These are phyloP conservation scores for Coccomyxa sp. DNA, from an alignment of 139 green algal species.

Conservation along the genomic window DNA sequence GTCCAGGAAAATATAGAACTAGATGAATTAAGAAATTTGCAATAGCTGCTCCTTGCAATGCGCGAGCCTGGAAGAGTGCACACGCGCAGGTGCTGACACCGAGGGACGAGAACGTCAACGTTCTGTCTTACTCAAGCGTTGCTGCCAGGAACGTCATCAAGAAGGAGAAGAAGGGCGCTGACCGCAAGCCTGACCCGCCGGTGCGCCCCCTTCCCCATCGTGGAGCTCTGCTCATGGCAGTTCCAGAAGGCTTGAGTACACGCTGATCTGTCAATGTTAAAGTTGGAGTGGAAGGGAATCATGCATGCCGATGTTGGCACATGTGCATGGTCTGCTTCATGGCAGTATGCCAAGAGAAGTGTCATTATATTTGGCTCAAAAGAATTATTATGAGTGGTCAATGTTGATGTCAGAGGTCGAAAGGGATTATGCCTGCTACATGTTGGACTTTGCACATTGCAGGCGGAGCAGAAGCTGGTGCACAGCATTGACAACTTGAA, in stretches of 20 bases:
- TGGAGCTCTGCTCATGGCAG: not conserved
- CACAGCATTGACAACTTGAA: conserved; percentile 21
- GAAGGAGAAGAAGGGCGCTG: not conserved
- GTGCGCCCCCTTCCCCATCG: not conserved
- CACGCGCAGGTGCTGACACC: not conserved
- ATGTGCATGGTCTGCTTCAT: not conserved
- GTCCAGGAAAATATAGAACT: not conserved
- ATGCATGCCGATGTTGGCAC: not conserved
- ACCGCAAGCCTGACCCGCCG: not conserved
- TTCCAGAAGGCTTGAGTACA: not conserved
- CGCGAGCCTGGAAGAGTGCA: not conserved
- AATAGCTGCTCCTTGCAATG: not conserved
- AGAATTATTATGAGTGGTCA: not conserved
- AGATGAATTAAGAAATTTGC: not conserved
- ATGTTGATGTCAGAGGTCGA: not conserved
- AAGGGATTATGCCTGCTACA: not conserved
- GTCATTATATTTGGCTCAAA: not conserved
- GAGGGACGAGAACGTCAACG: not conserved
- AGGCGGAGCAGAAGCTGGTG: conserved; percentile 11
- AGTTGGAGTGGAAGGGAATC: not conserved
- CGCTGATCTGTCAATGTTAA: not conserved
- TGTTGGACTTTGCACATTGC: not conserved
- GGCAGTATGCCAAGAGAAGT: not conserved
- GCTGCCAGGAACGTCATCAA: not conserved
- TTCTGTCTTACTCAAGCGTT: not conserved